These are phyloP conservation scores for Hyaloscypha hepaticicola DNA, from an alignment of 495 filamentous ascomycete species.

Conservation along the genomic window DNA sequence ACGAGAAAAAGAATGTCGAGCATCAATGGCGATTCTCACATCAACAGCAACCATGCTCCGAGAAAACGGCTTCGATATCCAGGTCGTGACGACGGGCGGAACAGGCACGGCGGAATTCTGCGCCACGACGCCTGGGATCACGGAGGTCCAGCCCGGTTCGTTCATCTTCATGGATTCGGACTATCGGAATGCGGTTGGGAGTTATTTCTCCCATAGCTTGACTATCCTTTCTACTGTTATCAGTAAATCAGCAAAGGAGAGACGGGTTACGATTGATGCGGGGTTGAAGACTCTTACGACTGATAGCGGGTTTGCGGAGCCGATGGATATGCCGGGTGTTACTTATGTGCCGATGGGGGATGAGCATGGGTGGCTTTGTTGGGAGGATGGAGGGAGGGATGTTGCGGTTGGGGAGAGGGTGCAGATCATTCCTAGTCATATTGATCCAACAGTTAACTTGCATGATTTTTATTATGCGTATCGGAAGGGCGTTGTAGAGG, in stretches of 20 bases:
- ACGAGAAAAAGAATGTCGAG: constrained; percentile 31
- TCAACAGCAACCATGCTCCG: constrained; percentile 32
- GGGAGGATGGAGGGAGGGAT: neutral
- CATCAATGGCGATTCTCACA: constrained; percentile 33
- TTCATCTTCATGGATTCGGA: constrained; percentile 42
- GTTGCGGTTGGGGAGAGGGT: neutral
- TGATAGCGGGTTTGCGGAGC: constrained; percentile 2
- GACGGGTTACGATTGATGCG: neutral
- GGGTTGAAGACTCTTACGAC: constrained; percentile 3
- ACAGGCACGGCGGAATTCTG: constrained; percentile 41
- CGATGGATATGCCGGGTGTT: neutral
- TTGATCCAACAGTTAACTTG: constrained; percentile 9
- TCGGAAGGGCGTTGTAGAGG: constrained; percentile 1
- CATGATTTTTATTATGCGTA: constrained; percentile 4
- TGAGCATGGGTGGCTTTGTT: constrained; percentile 3
- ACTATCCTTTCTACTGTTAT: constrained; percentile 2
- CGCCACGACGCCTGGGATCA: constrained; percentile 33
- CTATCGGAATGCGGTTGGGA: constrained; percentile 36
- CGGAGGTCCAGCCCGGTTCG: constrained; percentile 38
- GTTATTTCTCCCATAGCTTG: constrained; percentile 32
- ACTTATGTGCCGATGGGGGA: neutral
- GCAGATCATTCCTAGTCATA: constrained; percentile 9
- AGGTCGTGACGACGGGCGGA: constrained; percentile 37
- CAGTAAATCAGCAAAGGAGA: neutral
- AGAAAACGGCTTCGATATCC: constrained; percentile 31